phyloP scores from a whole-genome alignment of 768 basidiomycete species.

The Tremella fuciformis region DNA sequence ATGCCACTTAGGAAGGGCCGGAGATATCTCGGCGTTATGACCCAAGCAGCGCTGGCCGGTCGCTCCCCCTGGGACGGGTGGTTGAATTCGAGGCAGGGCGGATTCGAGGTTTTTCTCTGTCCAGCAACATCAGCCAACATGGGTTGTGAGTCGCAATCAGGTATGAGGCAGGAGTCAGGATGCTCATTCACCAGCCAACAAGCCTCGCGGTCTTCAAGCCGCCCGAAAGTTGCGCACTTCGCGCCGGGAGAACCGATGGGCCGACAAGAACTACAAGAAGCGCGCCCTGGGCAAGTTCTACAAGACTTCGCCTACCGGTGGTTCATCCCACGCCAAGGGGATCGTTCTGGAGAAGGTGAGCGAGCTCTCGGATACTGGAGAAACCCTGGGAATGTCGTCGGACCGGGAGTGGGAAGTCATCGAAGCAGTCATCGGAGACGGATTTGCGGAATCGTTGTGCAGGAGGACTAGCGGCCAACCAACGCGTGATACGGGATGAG shows the following conservation, averaged over 20 bases:
- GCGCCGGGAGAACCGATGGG: constrained; percentile 97
- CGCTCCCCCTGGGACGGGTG: background rate
- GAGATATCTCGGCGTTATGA: background rate
- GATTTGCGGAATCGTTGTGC: no score
- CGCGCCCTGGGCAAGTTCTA: constrained; percentile 98
- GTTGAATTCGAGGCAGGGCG: background rate
- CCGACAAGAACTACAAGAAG: constrained; percentile 99
- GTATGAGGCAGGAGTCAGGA: background rate
- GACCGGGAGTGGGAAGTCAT: no score
- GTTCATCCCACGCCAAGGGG: constrained; percentile 98
- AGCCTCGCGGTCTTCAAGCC: constrained; percentile 98
- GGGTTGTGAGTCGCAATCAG: constrained; percentile 9
- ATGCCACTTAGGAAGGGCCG: background rate
- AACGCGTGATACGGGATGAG: no score
- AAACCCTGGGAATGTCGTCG: no score
- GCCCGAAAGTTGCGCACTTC: constrained; percentile 94
- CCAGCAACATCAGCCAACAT: constrained; percentile 8
- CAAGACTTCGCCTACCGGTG: constrained; percentile 99
- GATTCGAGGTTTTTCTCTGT: background rate
- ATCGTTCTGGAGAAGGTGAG: constrained; percentile 92
- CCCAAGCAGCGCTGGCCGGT: background rate
- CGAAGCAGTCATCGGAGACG: no score
- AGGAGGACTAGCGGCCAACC: background rate
- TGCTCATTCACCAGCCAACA: constrained; percentile 66
- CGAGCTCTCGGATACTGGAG: background rate